Evolutionary conservation across 768 basidiomycete species (phyloP), one percentile per base, ranked within the genome.

Genomic region (Aureoboletus auriporus): DNA sequence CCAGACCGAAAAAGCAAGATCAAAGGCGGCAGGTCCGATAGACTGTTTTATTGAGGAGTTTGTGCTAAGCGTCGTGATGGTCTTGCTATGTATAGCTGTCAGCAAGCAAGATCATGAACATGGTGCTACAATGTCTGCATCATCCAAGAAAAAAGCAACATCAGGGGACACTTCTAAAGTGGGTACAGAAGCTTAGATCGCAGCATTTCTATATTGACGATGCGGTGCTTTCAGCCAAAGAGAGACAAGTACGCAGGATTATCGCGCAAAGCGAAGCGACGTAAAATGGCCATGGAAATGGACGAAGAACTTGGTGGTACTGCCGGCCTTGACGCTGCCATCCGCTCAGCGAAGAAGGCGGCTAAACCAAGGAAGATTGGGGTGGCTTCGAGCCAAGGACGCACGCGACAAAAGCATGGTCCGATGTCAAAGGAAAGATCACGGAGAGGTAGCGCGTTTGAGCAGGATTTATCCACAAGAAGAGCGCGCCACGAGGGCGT

Each of bases 321-420:
- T 30, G 75, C 73, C 20, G 71, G 76, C 8, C 69, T 87, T 39
- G 75, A 78, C 35, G 86, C 88, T 13, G 84, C 93, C 1, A 87
- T 96, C 54, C 87, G 94, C 47, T 80, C 81, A 11, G 93, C 89
- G 9, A 97, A 98, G 71, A 94, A 86, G 69, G 75, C 83, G 8
- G 69, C 73, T 31, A 78, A 80, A 55, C 87, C 87, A 1, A 69
- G 69, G 9, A 96, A 90, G 74, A 91, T 93, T 53, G 85, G 87
- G 34, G 66, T 74, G 38, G 71, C 76, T 29, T 70, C 75, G 57
- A 54, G 56, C 50, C 76, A 65, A 56, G 57, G 43, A 50, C 52
- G 60, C 48, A 46, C 66, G 42, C 67, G 62, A 51, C 61, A 61
- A 54, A 64, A 65, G 49, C 74, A 68, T 60, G 61, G 58, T 47